These are phyloP conservation scores for Leucosporidium yakuticum DNA, from an alignment of 768 basidiomycete genomes.

Conservation along the genomic window DNA sequence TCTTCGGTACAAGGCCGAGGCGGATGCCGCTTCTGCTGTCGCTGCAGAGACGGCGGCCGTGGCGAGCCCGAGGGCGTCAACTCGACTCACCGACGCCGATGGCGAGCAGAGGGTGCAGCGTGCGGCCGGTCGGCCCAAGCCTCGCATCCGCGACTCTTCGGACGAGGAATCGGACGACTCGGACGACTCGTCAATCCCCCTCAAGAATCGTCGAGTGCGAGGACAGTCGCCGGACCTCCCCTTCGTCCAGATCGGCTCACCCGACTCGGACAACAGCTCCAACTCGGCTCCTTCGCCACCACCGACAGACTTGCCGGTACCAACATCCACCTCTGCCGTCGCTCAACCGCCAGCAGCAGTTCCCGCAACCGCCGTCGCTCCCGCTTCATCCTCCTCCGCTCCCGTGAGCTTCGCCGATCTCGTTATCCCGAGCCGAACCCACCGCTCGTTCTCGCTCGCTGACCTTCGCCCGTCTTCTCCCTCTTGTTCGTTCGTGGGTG, in stretches of 20 bases:
- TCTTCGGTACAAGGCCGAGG: constrained; percentile 5
- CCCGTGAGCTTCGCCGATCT: constrained; percentile 7
- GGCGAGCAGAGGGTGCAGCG: too few species aligned
- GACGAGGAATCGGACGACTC: constrained; percentile 5
- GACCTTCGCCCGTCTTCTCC: background rate
- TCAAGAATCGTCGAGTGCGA: background rate
- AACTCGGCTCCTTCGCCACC: background rate
- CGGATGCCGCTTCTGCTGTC: background rate
- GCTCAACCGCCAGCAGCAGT: background rate
- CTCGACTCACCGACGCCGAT: background rate
- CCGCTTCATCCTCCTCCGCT: background rate
- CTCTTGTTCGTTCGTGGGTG: constrained; percentile 32
- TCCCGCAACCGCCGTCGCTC: background rate
- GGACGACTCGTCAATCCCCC: background rate
- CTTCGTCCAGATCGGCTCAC: constrained; percentile 3
- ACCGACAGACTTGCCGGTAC: background rate
- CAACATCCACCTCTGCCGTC: background rate
- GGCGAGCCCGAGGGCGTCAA: background rate
- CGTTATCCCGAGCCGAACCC: background rate
- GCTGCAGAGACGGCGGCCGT: background rate
- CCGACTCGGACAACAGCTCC: constrained; percentile 3
- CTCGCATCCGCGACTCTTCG: background rate
- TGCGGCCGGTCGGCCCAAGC: too few species aligned
- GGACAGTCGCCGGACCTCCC: constrained; percentile 5
- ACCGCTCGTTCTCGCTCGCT: background rate